A percentile compares a stretch with the other conserved stretches of the same genome.
These are phyloP conservation scores for Paecilomyces sp. DNA, from an alignment of 2,329 filamentous ascomycete genomes.

Conservation along the genomic window DNA sequence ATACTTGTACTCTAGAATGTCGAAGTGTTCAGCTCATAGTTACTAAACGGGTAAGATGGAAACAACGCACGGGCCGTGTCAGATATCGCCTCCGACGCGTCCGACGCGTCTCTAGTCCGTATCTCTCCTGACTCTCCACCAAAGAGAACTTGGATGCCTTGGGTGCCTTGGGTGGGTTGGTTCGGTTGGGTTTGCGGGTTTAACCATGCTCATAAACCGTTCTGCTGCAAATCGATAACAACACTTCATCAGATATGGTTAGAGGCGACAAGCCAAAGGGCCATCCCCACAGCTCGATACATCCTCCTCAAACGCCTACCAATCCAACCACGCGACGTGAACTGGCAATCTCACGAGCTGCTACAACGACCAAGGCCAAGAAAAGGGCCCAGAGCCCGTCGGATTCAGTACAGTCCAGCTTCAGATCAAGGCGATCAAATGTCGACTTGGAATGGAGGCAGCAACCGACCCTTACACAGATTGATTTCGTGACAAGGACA, in stretches of 20 bases:
- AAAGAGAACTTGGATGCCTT: neutral
- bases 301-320: neutral
- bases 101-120: neutral
- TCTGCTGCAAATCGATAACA: too few relatives aligned
- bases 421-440: conserved; percentile 12
- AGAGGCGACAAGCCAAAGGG: neutral
- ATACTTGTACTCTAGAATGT: too few relatives aligned
- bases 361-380: conserved; percentile 5
- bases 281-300: neutral
- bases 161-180: neutral
- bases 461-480: conserved; percentile 36
- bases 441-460: conserved; percentile 13
- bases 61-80: neutral
- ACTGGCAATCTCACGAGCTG: neutral
- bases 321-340: conserved; percentile 1
- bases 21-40: too few relatives aligned
- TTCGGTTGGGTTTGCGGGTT: neutral
- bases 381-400: conserved; percentile 6
- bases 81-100: neutral
- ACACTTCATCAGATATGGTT: neutral
- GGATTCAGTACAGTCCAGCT: conserved; percentile 9
- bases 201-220: too few relatives aligned
- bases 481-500: conserved; percentile 28
- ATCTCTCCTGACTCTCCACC: neutral
- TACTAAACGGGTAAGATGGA: neutral